phyloP scores from a whole-genome alignment of 108 stramenopile species.

The Stephanodiscus minutulus region DNA sequence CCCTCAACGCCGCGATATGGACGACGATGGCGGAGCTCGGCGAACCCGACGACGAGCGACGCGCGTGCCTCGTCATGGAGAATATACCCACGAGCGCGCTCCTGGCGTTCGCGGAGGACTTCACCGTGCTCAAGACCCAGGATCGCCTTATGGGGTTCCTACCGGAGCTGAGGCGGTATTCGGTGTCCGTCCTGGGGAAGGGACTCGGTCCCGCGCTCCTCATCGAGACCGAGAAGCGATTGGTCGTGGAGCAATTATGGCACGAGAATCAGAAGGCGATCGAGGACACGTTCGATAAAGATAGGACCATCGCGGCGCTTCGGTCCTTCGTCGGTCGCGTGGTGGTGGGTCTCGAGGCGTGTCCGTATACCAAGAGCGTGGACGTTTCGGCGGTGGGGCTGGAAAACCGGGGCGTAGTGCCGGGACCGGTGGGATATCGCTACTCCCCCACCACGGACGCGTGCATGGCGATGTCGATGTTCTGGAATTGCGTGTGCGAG shows the following conservation, averaged over 20 bases:
- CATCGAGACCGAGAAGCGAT: conserved; percentile 59
- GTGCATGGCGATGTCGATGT: conserved; percentile 58
- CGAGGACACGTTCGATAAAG: conserved; percentile 43
- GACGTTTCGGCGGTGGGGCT: conserved; percentile 49
- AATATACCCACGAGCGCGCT: conserved; percentile 64
- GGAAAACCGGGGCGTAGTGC: conserved; percentile 45
- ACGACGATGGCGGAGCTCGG: conserved; percentile 78
- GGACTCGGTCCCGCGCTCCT: conserved; percentile 79
- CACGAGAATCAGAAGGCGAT: conserved; percentile 17
- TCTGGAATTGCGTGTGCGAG: conserved; percentile 84
- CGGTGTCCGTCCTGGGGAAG: conserved; percentile 65
- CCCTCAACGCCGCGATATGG: conserved; percentile 77
- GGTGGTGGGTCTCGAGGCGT: conserved; percentile 52
- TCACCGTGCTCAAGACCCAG: conserved; percentile 64
- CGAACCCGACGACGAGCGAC: conserved; percentile 42
- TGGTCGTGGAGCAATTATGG: conserved; percentile 23
- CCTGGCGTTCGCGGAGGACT: conserved; percentile 69
- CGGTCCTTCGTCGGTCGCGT: conserved; percentile 66
- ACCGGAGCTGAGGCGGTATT: conserved; percentile 70
- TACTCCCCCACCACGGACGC: conserved; percentile 51
- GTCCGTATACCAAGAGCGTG: conserved; percentile 51
- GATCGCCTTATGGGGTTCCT: conserved; percentile 54
- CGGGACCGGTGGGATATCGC: conserved; percentile 61
- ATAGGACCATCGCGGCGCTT: conserved; percentile 55
- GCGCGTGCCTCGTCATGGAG: conserved; percentile 73